Base-by-base conservation (phyloP, 768 basidiomycete genomes). In the Crassisporium funariophilum region DNA sequence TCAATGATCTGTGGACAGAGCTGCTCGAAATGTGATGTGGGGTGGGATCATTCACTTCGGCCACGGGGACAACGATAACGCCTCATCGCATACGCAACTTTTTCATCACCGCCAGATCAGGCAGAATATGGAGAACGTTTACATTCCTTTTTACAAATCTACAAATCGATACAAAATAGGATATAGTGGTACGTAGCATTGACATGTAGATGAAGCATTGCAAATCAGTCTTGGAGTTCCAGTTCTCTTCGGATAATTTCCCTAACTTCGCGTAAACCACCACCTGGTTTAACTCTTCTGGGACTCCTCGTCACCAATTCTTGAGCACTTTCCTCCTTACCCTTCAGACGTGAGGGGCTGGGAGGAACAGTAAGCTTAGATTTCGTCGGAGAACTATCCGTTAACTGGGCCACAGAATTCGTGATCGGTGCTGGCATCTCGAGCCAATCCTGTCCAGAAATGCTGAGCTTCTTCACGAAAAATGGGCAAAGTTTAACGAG, bases 161-260 rank as follows among this genome's bases (percentile, higher is more conserved):
- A 57, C 55, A 61, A 57, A 61, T 53, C 47, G 46, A 64, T 50
- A 52, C 21, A 43, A 27, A 29, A 55, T 44, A 17, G 45, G 41
- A 53, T 47, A 47, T 44, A 57, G 49, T 39, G 52, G 55, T 53
- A 63, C 44, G 57, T 53, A 50, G 45, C 49, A 51, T 31, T 31
- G 10, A 53, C 12, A 40, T 31, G 44, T 60, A 68, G 49, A 68
- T 65, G 54, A 52, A 70, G 71, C 64, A 70, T 38, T 47, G 53
- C 44, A 57, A 45, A 53, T 73, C 60, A 79, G 59, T 88, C 87
- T 42, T 82, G 73, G 53, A 84, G 63, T 66, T 91, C 88, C 56
- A 91, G 68, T 69, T 91, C 90, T 53, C 76, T 73, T 56, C 88
- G 77, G 59, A 92, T 88, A 58, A 88, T 84, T 66, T 92, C 90